Conservation (phyloP, 345 rosid species). For the Capsella bursapastoris region DNA sequence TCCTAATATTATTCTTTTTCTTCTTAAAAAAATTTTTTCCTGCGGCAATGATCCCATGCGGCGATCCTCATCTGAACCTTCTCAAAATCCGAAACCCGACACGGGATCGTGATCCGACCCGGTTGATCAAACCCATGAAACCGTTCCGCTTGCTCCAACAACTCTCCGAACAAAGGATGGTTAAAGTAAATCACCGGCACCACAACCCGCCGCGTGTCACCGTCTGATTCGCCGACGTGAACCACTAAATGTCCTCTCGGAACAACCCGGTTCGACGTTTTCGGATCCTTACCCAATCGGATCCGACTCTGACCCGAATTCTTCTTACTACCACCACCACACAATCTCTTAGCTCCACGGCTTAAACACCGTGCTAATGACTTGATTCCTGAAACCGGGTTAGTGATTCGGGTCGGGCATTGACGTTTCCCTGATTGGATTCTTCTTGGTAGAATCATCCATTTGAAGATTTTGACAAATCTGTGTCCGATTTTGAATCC, state of each 20-base stretch:
- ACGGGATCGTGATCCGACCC: slow-evolving; percentile 81
- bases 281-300: slow-evolving; percentile 51
- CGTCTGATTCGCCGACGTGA: slow-evolving; percentile 67
- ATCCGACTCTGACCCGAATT: slow-evolving; percentile 45
- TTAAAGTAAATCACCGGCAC: slow-evolving; percentile 86
- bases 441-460: slow-evolving; percentile 48
- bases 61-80: slow-evolving; percentile 76
- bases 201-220: slow-evolving; percentile 53
- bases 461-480: slow-evolving; percentile 53
- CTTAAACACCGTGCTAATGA: slow-evolving; percentile 46
- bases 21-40: no score
- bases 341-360: slow-evolving; percentile 50
- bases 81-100: slow-evolving; percentile 78
- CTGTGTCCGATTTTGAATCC: slow-evolving; percentile 62
- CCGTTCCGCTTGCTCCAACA: slow-evolving; percentile 74
- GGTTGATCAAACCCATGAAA: slow-evolving; percentile 75
- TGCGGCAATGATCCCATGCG: slow-evolving; percentile 18
- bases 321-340: slow-evolving; percentile 11
- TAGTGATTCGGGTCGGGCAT: slow-evolving; percentile 14
- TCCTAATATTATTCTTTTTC: not conserved
- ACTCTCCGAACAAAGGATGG: slow-evolving; percentile 80
- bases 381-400: slow-evolving; percentile 49
- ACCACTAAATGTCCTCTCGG: slow-evolving; percentile 85
- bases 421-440: slow-evolving; percentile 27
- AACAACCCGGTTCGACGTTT: slow-evolving; percentile 39